Conservation (phyloP, 2,329 filamentous ascomycete genomes). For the Xylaria sp. region DNA sequence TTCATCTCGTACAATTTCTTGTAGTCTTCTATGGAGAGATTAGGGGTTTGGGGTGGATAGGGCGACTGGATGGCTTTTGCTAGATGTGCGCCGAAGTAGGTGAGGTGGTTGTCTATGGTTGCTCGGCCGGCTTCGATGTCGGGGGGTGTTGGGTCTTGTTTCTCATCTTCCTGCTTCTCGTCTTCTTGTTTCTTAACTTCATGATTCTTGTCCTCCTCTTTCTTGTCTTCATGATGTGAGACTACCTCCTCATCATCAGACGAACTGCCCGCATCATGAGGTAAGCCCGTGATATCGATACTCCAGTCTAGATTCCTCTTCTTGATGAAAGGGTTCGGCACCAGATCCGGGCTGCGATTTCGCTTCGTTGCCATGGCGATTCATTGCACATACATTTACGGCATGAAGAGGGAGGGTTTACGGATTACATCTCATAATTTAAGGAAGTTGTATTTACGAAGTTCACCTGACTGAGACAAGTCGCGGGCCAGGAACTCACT, state of each 20-base stretch:
- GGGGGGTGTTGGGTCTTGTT: constrained; percentile 27
- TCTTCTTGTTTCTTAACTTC: not conserved
- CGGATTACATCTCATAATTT: not conserved
- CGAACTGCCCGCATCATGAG: constrained; percentile 12
- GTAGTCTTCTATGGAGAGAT: constrained; percentile 35
- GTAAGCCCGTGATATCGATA: constrained; percentile 26
- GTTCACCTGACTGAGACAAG: not conserved
- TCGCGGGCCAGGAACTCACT: not conserved
- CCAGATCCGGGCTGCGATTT: constrained; percentile 32
- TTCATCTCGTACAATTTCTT: constrained; percentile 35
- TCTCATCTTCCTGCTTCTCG: too few species aligned
- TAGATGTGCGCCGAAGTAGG: constrained; percentile 36
- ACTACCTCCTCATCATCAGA: constrained; percentile 13
- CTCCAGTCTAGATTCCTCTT: constrained; percentile 43
- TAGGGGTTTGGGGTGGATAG: constrained; percentile 25
- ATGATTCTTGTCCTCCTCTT: too few species aligned
- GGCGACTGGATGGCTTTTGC: constrained; percentile 24
- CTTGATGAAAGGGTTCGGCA: constrained; percentile 44
- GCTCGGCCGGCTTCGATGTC: constrained; percentile 38
- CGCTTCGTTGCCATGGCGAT: constrained; percentile 31
- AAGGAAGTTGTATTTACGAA: not conserved
- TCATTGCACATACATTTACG: not conserved
- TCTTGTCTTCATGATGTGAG: constrained; percentile 2
- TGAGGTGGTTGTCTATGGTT: constrained; percentile 37
- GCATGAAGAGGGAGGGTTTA: too few species aligned